Evolutionary conservation across 208 protist genomes (phyloP).

Genomic region (Leishmania tropica): DNA sequence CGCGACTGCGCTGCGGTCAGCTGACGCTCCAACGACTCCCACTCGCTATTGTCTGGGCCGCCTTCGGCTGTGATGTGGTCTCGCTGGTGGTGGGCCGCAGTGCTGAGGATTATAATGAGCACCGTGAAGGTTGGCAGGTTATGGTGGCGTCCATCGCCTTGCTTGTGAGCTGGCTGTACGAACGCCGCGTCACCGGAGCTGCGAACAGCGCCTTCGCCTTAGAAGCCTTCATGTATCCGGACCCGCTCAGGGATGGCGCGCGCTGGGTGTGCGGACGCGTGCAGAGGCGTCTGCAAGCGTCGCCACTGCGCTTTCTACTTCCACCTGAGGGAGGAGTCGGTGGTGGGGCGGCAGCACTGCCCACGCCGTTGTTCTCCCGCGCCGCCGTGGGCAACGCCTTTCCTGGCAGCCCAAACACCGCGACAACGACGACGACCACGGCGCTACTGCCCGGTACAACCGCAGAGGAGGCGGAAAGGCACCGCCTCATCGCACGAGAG

Average conservation of each 20-base stretch:
- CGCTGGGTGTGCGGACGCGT: conserved; percentile 6
- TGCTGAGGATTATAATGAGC: neutral
- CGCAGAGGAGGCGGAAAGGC: conserved; percentile 75
- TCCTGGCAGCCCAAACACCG: neutral
- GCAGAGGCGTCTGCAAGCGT: neutral
- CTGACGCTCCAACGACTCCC: conserved; percentile 25
- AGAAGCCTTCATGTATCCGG: conserved; percentile 36
- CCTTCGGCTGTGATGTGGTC: conserved; percentile 3
- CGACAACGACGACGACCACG: neutral
- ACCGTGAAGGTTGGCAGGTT: neutral
- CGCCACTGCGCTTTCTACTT: conserved; percentile 13
- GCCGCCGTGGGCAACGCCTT: neutral
- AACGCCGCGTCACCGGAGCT: conserved; percentile 20
- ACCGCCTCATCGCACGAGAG: conserved; percentile 64
- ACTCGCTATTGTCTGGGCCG: conserved; percentile 15
- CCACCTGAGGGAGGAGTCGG: conserved; percentile 7
- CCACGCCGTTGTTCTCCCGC: conserved; percentile 22
- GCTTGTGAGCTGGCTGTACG: conserved; percentile 33
- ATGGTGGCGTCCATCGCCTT: conserved; percentile 17
- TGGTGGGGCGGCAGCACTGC: conserved; percentile 8
- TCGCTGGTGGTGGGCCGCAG: neutral
- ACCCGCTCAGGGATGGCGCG: conserved; percentile 10
- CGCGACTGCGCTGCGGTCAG: neutral
- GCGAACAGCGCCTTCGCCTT: conserved; percentile 12
- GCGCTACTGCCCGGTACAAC: conserved; percentile 70